phyloP scores from a whole-genome alignment of 176 grass and related monocot genomes.

The Cenchrus americanus region DNA sequence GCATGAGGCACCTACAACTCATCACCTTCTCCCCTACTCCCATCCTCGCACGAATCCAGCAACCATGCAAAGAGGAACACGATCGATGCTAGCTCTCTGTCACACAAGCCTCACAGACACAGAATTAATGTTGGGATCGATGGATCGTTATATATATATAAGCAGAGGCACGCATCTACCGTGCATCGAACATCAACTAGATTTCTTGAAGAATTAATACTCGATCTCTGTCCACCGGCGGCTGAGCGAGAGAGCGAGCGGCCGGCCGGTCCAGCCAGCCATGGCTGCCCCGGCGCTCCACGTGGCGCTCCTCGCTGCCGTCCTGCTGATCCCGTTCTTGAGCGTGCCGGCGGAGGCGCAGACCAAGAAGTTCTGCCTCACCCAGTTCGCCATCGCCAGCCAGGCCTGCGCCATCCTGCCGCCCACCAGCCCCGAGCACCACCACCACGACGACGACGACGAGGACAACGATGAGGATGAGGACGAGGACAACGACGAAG shows the following conservation, averaged over 20 bases:
- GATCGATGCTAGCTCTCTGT: not conserved
- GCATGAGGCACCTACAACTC: conserved; percentile 52
- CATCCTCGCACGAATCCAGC: conserved; percentile 32
- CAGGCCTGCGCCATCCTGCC: conserved; percentile 73
- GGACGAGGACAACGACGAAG: not conserved
- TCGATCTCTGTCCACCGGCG: not conserved
- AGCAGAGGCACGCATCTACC: not conserved
- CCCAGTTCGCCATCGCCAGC: conserved; percentile 76
- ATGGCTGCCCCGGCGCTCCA: conserved; percentile 40
- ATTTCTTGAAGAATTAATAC: not conserved
- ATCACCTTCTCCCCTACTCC: conserved; percentile 34
- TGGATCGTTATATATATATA: not conserved
- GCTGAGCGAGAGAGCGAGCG: no score
- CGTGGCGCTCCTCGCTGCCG: conserved; percentile 35
- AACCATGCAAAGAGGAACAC: conserved; percentile 55
- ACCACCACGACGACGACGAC: conserved; percentile 13
- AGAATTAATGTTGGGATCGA: not conserved
- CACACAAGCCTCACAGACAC: not conserved
- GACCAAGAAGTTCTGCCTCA: conserved; percentile 66
- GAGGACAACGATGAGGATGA: not conserved
- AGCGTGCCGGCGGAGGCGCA: conserved; percentile 31
- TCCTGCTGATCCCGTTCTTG: conserved; percentile 45
- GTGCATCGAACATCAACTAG: conserved; percentile 7
- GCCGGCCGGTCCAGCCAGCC: not conserved
- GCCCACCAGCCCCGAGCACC: conserved; percentile 30